Conservation (phyloP, 768 basidiomycete genomes). For the Leucosporidium yakuticum region DNA sequence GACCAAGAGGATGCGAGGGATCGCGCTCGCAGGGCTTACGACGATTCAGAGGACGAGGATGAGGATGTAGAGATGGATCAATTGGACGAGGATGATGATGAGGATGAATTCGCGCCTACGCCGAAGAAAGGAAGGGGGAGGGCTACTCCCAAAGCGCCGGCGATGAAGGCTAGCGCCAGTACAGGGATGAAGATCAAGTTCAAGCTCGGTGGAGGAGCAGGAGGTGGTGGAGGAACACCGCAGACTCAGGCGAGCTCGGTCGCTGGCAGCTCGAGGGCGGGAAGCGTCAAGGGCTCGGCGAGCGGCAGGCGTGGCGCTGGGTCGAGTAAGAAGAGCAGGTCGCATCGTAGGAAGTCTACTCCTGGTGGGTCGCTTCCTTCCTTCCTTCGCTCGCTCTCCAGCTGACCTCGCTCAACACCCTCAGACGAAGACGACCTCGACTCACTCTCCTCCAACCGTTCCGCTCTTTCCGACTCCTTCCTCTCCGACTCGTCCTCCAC, state of each 20-base stretch:
- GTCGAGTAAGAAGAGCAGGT: slow-evolving; percentile 12
- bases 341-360: slow-evolving; percentile 20
- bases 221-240: neutral
- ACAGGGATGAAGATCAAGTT: slow-evolving; percentile 31
- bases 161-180: neutral
- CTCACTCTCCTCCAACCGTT: slow-evolving; percentile 5
- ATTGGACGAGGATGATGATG: slow-evolving; percentile 1
- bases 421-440: slow-evolving; percentile 13
- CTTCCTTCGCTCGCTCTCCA: neutral
- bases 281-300: slow-evolving; percentile 1
- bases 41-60: slow-evolving; percentile 3
- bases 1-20: slow-evolving; percentile 2
- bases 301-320: neutral
- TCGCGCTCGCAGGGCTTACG: too few relatives aligned
- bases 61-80: slow-evolving; percentile 7
- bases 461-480: neutral
- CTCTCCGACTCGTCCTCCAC: neutral
- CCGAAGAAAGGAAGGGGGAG: neutral
- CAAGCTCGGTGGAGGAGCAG: slow-evolving; percentile 19
- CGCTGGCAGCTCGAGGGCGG: slow-evolving; percentile 1
- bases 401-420: neutral
- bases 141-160: neutral
- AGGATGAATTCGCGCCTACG: neutral
- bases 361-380: slow-evolving; percentile 7
- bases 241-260: neutral